Evolutionary conservation across 345 rosid species (phyloP).

Genomic region (Brassica juncea): DNA sequence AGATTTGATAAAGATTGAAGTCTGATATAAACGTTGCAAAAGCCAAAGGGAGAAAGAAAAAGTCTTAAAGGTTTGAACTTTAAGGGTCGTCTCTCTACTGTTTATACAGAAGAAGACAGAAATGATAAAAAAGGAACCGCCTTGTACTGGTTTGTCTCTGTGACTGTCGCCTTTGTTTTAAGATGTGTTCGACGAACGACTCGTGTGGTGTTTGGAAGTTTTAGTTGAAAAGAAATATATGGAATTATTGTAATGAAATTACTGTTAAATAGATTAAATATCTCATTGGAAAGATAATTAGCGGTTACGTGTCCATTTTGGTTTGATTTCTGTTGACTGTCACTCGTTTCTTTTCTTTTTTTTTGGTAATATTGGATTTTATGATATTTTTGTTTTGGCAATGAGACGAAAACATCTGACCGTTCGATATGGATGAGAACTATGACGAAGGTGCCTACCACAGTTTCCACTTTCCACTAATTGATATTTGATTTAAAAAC

Average conservation of each 20-base stretch:
- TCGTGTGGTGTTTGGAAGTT: slow-evolving; percentile 33
- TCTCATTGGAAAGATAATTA: neutral
- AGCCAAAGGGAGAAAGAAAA: slow-evolving; percentile 21
- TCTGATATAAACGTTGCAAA: slow-evolving; percentile 16
- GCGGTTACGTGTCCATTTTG: slow-evolving; percentile 28
- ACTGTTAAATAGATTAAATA: too few relatives aligned
- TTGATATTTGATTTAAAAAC: slow-evolving; percentile 3
- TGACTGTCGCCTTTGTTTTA: slow-evolving; percentile 33
- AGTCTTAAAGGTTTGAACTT: slow-evolving; percentile 39
- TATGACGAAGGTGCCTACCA: slow-evolving; percentile 40
- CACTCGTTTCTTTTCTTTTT: neutral
- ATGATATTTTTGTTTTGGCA: neutral
- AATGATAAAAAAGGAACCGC: neutral
- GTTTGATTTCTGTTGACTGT: slow-evolving; percentile 21
- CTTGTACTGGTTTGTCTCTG: slow-evolving; percentile 15
- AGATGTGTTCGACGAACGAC: slow-evolving; percentile 23
- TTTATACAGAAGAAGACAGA: slow-evolving; percentile 27
- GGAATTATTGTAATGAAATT: too few relatives aligned
- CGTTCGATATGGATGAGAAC: slow-evolving; percentile 26
- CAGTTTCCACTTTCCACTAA: slow-evolving; percentile 39
- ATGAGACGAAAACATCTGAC: neutral
- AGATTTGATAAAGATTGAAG: slow-evolving; percentile 16
- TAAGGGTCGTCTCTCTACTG: neutral
- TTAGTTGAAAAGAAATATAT: neutral
- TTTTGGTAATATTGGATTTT: neutral